Percentiles rank a stretch among this genome's conserved stretches.
Conservation (phyloP, 2,329 filamentous ascomycete genomes). For the Rhinocladiella similis region DNA sequence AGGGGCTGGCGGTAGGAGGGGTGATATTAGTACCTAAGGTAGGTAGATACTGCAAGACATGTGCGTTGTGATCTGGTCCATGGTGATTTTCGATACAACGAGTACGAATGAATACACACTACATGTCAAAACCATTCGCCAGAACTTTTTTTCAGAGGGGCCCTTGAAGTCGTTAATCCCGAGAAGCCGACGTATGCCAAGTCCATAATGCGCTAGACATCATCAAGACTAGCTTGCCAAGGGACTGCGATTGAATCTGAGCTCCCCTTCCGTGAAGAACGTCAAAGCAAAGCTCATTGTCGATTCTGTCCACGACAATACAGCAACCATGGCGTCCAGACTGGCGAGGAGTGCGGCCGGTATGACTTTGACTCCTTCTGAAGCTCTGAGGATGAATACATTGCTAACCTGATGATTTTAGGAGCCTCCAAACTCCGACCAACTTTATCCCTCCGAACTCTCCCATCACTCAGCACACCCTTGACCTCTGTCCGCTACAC, state of each 20-base stretch:
- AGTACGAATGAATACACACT: neutral
- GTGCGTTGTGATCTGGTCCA: neutral
- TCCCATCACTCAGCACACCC: slow-evolving; percentile 72
- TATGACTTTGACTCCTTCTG: slow-evolving; percentile 56
- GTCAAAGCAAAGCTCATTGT: slow-evolving; percentile 7
- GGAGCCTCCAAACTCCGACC: slow-evolving; percentile 90
- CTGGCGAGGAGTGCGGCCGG: slow-evolving; percentile 92
- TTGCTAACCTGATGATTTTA: slow-evolving; percentile 45
- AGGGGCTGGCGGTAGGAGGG: neutral
- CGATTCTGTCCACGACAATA: neutral
- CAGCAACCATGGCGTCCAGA: slow-evolving; percentile 87
- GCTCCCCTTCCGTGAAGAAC: slow-evolving; percentile 7
- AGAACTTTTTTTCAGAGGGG: slow-evolving; percentile 4
- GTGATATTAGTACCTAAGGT: neutral
- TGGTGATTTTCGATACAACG: neutral
- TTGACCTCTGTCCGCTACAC: slow-evolving; percentile 67
- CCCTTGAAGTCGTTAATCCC: no score
- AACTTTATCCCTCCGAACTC: slow-evolving; percentile 53
- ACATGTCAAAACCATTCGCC: neutral
- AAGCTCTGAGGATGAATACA: slow-evolving; percentile 24
- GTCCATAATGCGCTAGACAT: slow-evolving; percentile 3
- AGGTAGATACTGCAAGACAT: neutral
- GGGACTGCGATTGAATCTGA: slow-evolving; percentile 3
- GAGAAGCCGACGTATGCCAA: slow-evolving; percentile 7
- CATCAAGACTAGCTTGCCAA: slow-evolving; percentile 10